These are phyloP conservation scores for Teunomyces cretensis DNA, from an alignment of 805 yeast genomes.

Conservation along the genomic window DNA sequence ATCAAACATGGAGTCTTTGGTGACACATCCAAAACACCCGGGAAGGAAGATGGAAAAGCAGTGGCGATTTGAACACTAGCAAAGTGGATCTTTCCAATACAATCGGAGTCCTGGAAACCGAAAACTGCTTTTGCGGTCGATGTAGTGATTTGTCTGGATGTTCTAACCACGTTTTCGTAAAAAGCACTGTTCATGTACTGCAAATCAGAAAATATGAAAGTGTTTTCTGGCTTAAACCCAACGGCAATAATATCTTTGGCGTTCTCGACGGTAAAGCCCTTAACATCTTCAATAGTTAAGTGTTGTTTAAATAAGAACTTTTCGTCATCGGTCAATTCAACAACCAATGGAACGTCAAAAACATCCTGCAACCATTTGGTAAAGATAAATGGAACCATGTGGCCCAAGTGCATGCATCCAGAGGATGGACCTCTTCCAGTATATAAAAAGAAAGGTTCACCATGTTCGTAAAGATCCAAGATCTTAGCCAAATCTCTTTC, in stretches of 20 bases:
- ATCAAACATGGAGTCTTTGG: slow-evolving; percentile 92
- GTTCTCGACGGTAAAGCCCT: slow-evolving; percentile 73
- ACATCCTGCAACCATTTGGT: slow-evolving; percentile 98
- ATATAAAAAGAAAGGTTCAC: slow-evolving; percentile 91
- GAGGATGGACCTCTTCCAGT: slow-evolving; percentile 98
- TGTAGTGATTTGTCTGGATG: slow-evolving; percentile 91
- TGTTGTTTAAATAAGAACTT: slow-evolving; percentile 92
- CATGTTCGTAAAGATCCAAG: slow-evolving; percentile 87
- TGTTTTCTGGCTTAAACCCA: slow-evolving; percentile 92
- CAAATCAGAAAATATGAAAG: slow-evolving; percentile 91
- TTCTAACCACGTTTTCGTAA: slow-evolving; percentile 90
- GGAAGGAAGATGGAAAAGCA: slow-evolving; percentile 94
- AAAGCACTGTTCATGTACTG: slow-evolving; percentile 91
- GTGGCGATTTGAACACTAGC: slow-evolving; percentile 96
- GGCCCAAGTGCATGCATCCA: slow-evolving; percentile 94
- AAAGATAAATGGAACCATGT: slow-evolving; percentile 91
- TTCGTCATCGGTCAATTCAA: slow-evolving; percentile 95
- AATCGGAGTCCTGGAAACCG: slow-evolving; percentile 92
- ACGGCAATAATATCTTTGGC: slow-evolving; percentile 91
- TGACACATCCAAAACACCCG: slow-evolving; percentile 83
- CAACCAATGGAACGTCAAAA: slow-evolving; percentile 91
- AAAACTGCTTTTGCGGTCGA: slow-evolving; percentile 97
- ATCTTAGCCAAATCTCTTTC: slow-evolving; percentile 82
- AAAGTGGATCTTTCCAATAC: slow-evolving; percentile 92
- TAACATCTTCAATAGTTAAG: slow-evolving; percentile 85